Evolutionary conservation across 257 asterid genomes (phyloP), one percentile per base, ranked within the genome.

Genomic region (Fraxinus excelsior): DNA sequence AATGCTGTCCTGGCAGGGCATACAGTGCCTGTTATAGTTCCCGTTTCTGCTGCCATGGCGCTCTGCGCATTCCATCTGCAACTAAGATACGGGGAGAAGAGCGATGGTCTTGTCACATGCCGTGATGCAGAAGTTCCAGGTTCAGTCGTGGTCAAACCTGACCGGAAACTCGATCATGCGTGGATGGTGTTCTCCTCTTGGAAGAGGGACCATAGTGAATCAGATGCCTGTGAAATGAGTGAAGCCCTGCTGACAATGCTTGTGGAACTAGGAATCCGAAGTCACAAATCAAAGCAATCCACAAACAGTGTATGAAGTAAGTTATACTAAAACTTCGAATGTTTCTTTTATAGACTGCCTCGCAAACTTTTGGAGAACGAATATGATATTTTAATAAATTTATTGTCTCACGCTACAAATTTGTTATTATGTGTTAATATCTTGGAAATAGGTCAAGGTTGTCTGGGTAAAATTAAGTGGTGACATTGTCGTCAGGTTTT

Each of bases 81-180:
- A 74, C 85, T 95, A 11, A 84, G 98, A 56, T 95, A 95, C 2
- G 98, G 98, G 4, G 97, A 95, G 89, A 95, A 89, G 91, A 95
- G 99, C 14, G 99, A 95, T n/a, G 99, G 97, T 18, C 85, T 95
- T 18, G 97, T 95, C 38, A 91, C 97, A 0, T 93, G 99, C 69
- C 92, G 99, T 1, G 99, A 93, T 78, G 99, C 99, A 56, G 94
- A 91, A 84, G 98, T 93, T 76, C 98, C 98, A 0, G 99, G 98
- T 14, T 95, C 98, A 1, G 87, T 95, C 25, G 96, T 93, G 0
- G 96, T 93, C 25, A 90, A 77, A 86, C 96, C 97, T 0, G 88
- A 87, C 70, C 77, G 62, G 71, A 95, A 91, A 81, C 87, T 93
- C n/a, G 98, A 95, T 79, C 98, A 95, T 82, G 85, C 92, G 1